Base-by-base conservation (phyloP, 2,329 filamentous ascomycete species). In the Colletotrichum caudatum region DNA sequence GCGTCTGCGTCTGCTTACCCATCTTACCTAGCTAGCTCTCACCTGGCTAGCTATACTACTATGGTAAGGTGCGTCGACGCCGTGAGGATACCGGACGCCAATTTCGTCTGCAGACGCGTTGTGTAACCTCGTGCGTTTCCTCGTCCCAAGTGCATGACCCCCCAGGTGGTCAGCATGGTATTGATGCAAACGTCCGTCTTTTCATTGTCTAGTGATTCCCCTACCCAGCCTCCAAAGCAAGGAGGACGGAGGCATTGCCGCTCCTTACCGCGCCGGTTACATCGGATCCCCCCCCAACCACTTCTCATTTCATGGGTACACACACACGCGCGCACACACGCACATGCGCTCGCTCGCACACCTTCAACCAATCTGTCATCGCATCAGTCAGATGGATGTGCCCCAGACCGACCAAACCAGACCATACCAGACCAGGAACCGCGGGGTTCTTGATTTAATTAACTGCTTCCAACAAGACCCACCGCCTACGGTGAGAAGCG, bases 41-140 rank as follows among this genome's bases (percentile, higher is more conserved):
- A n/a, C 7, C 44, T 44, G 8, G 50, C 23, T n/a, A 46, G 8
- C 44, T 44, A 12, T 46, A 33, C 26, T 2, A n/a, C 44, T 44
- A 8, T 46, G n/a, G 18, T 2, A n/a, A n/a, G 35, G 11, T 23
- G 29, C 29, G 23, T 50, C 29, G 23, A 61, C 58, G 29, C 58
- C 44, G 44, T 20, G n/a, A 29, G 44, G 26, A 61, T 16, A 29
- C 41, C 44, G 64, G 57, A 59, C 41, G 44, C 56, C 66, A 69
- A 60, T 69, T 66, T 70, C 66, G 44, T 66, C 56, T 58, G 70
- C 66, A 66, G 66, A 50, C 51, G 29, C 69, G 35, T 62, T 71
- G 70, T 71, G 70, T 66, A 71, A 72, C 70, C 37, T 58, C 35
- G 20, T 58, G 23, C 33, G 61, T 66, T 71, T 56, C 66, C 59